These are phyloP conservation scores for Poronia punctata DNA, from an alignment of 495 filamentous ascomycete species.

Conservation along the genomic window DNA sequence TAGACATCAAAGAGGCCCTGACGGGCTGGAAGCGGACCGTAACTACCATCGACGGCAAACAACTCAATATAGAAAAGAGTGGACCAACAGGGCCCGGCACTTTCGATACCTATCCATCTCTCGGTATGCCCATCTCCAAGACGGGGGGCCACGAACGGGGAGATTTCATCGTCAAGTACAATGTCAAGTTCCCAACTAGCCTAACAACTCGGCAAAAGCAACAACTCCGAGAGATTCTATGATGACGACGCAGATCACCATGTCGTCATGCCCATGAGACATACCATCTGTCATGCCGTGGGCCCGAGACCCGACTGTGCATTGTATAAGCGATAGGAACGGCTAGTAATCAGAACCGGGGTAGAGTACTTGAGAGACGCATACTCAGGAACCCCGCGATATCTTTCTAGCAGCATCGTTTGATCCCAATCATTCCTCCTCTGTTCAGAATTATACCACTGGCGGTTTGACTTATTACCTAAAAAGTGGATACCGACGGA, in stretches of 20 bases:
- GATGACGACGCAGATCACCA: conserved; percentile 1
- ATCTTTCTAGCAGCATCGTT: too few relatives aligned
- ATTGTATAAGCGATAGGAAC: too few relatives aligned
- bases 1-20: conserved; percentile 92
- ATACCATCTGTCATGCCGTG: neutral
- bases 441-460: too few relatives aligned
- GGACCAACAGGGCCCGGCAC: conserved; percentile 81
- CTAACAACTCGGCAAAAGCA: conserved; percentile 71
- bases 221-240: conserved; percentile 69
- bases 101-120: conserved; percentile 69
- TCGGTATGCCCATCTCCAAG: conserved; percentile 90
- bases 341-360: too few relatives aligned
- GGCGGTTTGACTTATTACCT: too few relatives aligned
- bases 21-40: conserved; percentile 89
- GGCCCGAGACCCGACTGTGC: neutral
- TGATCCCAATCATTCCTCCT: too few relatives aligned
- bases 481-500: too few relatives aligned
- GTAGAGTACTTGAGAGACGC: too few relatives aligned
- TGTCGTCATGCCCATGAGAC: neutral
- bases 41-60: conserved; percentile 88
- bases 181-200: conserved; percentile 79
- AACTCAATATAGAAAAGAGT: conserved; percentile 62
- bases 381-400: too few relatives aligned
- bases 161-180: conserved; percentile 81
- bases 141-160: conserved; percentile 69